phyloP scores from a whole-genome alignment of 306 rosid genomes.

The Herpetospermum pedunculosum region DNA sequence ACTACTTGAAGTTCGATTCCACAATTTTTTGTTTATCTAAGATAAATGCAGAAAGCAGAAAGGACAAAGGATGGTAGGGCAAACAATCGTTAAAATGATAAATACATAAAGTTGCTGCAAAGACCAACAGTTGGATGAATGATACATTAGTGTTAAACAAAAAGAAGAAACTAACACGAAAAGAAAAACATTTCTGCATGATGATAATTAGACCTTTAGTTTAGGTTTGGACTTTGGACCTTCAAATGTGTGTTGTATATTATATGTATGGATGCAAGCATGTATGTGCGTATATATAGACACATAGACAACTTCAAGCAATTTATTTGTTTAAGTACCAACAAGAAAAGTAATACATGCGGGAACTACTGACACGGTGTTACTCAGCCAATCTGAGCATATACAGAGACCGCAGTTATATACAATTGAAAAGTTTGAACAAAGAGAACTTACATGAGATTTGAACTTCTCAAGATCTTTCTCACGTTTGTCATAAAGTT shows the following conservation, averaged over 20 bases:
- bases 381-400: too few species aligned
- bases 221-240: not conserved
- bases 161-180: not conserved
- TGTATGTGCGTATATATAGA: not conserved
- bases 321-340: not conserved
- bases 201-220: not conserved
- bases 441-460: constrained; percentile 28
- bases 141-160: not conserved
- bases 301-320: not conserved
- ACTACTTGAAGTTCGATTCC: not conserved
- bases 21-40: not conserved
- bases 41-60: not conserved
- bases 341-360: not conserved
- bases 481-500: constrained; percentile 75
- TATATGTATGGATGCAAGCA: not conserved
- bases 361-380: too few species aligned
- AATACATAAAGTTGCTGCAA: not conserved
- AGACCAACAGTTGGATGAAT: not conserved
- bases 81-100: not conserved
- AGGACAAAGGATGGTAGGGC: too few species aligned
- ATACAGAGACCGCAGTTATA: not conserved
- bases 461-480: constrained; percentile 65
- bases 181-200: not conserved
- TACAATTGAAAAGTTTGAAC: not conserved
- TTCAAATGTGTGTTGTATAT: not conserved